Evolutionary conservation across 805 yeast genomes (phyloP).

Genomic region (Candida koratica): DNA sequence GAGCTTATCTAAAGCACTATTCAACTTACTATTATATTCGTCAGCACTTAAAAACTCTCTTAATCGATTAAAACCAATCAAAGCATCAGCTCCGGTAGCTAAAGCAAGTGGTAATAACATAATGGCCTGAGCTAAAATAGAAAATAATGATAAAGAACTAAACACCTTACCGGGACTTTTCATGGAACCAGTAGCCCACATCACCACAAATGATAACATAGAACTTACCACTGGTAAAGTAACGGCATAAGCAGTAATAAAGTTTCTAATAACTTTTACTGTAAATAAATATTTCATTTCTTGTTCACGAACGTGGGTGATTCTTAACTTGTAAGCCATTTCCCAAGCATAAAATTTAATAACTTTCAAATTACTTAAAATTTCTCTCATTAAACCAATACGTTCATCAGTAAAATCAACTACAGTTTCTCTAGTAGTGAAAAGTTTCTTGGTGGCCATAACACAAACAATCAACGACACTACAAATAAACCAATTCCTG

Average conservation of each 20-base stretch:
- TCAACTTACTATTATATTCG: constrained; percentile 20
- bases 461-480: constrained; percentile 33
- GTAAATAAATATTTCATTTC: constrained; percentile 41
- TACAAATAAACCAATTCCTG: constrained; percentile 40
- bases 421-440: constrained; percentile 32
- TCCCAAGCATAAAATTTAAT: constrained; percentile 49
- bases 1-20: constrained; percentile 10
- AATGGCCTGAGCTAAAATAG: constrained; percentile 42
- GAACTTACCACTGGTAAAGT: constrained; percentile 42
- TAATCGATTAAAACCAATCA: constrained; percentile 34
- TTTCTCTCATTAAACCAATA: constrained; percentile 41
- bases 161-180: constrained; percentile 38
- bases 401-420: constrained; percentile 40
- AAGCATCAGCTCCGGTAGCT: constrained; percentile 44
- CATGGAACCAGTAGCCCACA: constrained; percentile 43
- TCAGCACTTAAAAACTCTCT: constrained; percentile 24
- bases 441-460: constrained; percentile 32
- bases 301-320: constrained; percentile 31
- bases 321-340: constrained; percentile 34
- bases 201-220: constrained; percentile 42
- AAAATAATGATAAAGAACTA: constrained; percentile 39
- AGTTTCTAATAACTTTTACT: constrained; percentile 40
- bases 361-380: constrained; percentile 37
- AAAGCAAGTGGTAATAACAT: constrained; percentile 43
- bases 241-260: constrained; percentile 43